phyloP scores from a whole-genome alignment of 2,329 filamentous ascomycete genomes.

The Hortaea sp. region DNA sequence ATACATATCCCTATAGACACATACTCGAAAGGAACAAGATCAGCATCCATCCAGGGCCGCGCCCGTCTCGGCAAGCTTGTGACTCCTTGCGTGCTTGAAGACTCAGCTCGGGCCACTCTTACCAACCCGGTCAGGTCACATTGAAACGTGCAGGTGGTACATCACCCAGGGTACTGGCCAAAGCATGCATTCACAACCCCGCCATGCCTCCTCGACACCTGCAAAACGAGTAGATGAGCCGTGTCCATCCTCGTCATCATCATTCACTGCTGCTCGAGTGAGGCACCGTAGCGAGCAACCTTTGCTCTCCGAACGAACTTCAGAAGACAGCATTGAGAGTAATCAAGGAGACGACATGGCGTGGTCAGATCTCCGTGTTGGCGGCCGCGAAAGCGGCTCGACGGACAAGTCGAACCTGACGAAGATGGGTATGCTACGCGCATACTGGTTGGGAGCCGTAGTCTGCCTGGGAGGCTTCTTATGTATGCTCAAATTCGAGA shows the following conservation, averaged over 20 bases:
- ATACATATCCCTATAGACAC: too few species aligned
- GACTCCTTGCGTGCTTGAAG: neutral
- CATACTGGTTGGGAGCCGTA: conserved; percentile 43
- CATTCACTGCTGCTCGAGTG: too few species aligned
- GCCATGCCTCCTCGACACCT: neutral
- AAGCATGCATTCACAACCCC: neutral
- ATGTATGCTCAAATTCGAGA: conserved; percentile 15
- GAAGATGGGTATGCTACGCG: conserved; percentile 31
- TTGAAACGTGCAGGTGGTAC: too few species aligned
- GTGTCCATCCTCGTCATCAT: neutral
- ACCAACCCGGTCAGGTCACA: too few species aligned
- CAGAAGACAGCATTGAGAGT: too few species aligned
- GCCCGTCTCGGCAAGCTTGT: neutral
- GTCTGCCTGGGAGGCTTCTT: conserved; percentile 44
- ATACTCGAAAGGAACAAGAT: neutral
- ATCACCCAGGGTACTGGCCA: too few species aligned
- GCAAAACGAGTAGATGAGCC: too few species aligned
- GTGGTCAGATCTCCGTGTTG: neutral
- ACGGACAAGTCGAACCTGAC: conserved; percentile 1
- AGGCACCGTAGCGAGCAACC: too few species aligned
- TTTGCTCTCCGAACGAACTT: too few species aligned
- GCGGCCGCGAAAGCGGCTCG: neutral
- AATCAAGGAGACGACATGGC: neutral
- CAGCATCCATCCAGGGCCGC: neutral
- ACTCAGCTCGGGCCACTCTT: too few species aligned